A percentile compares a stretch with the other conserved stretches of the same genome.
These are phyloP conservation scores for Brassica incana DNA, from an alignment of 345 rosid species.

Conservation along the genomic window DNA sequence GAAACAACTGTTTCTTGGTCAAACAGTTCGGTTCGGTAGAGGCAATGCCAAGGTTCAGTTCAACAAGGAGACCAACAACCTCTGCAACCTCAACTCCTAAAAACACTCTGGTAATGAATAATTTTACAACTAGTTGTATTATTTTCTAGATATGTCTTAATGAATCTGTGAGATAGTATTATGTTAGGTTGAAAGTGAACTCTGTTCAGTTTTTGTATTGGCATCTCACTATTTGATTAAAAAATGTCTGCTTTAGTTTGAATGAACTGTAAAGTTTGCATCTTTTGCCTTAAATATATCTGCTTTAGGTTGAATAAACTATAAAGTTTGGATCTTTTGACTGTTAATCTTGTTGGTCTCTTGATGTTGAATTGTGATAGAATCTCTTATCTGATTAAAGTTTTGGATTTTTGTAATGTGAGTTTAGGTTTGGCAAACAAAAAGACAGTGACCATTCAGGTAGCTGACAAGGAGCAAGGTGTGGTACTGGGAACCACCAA, in stretches of 20 bases:
- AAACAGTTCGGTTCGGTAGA: slow-evolving; percentile 58
- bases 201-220: neutral
- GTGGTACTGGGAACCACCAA: slow-evolving; percentile 59
- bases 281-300: neutral
- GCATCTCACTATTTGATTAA: neutral
- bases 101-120: slow-evolving; percentile 58
- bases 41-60: slow-evolving; percentile 60
- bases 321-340: neutral
- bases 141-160: too few relatives aligned
- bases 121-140: too few relatives aligned
- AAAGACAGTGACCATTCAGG: slow-evolving; percentile 55
- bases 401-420: neutral
- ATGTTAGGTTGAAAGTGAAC: neutral
- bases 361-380: neutral
- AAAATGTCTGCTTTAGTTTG: neutral
- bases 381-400: neutral
- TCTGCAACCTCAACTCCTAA: slow-evolving; percentile 75
- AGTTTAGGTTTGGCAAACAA: slow-evolving; percentile 59
- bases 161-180: too few relatives aligned
- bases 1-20: slow-evolving; percentile 69
- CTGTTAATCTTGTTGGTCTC: neutral
- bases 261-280: neutral
- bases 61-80: slow-evolving; percentile 77
- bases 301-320: neutral
- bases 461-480: slow-evolving; percentile 50